Percentiles rank a stretch among this genome's conserved stretches.
phyloP scores from a whole-genome alignment of 148 eudicot genomes.

The Vaccinium vitisidaea region DNA sequence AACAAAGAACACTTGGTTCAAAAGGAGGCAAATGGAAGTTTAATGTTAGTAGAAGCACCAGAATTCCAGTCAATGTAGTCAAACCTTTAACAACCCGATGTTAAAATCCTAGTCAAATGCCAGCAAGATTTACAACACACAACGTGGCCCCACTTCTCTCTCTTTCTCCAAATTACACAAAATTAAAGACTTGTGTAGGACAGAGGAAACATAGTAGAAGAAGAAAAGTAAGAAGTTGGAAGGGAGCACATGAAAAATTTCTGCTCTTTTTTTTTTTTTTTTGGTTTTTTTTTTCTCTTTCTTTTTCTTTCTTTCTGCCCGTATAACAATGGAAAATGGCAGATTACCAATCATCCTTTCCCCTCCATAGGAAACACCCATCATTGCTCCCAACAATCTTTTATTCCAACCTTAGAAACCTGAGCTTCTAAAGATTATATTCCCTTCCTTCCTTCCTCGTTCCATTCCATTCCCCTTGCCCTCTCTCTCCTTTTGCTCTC shows the following conservation, averaged over 20 bases:
- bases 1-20: slow-evolving; percentile 21
- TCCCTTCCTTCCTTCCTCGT: slow-evolving; percentile 17
- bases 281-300: slow-evolving; percentile 18
- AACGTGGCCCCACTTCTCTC: neutral
- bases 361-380: slow-evolving; percentile 93
- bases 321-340: slow-evolving; percentile 84
- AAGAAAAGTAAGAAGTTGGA: slow-evolving; percentile 50
- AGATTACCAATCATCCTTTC: slow-evolving; percentile 88
- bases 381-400: slow-evolving; percentile 95
- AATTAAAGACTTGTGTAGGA: neutral
- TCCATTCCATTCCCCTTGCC: slow-evolving; percentile 9
- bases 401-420: slow-evolving; percentile 60
- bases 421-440: slow-evolving; percentile 64
- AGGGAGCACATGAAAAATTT: slow-evolving; percentile 54
- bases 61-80: slow-evolving; percentile 50
- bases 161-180: neutral
- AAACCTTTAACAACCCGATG: slow-evolving; percentile 58
- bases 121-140: slow-evolving; percentile 12
- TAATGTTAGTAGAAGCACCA: neutral
- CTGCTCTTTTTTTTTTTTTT: slow-evolving; percentile 10
- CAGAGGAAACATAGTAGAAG: slow-evolving; percentile 19
- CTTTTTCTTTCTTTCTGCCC: slow-evolving; percentile 29
- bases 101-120: slow-evolving; percentile 39
- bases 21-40: slow-evolving; percentile 13
- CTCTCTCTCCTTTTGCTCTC: slow-evolving; percentile 10